Base-by-base conservation (phyloP, 2,329 filamentous ascomycete species). In the Hypocrella siamensis region DNA sequence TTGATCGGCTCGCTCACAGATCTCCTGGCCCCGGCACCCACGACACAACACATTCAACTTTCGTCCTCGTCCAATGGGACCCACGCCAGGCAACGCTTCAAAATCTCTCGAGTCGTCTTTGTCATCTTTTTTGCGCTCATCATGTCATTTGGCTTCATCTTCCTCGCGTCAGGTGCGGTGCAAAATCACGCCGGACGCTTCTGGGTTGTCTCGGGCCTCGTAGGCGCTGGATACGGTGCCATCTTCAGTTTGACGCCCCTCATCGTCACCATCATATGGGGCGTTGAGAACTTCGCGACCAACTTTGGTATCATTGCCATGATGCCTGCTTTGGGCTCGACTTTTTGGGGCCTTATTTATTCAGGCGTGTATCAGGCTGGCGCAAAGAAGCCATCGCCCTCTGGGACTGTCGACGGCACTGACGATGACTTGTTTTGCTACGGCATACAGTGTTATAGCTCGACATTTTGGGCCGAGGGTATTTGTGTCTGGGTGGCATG, bases 261-360 rank as follows among this genome's bases (percentile, higher is more conserved):
- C 41, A 82, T 96, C 35, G 79, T 94, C 43, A 84, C 78, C n/a
- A 85, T 94, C 8, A 88, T 98, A 28, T 98, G 90, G 90, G 90
- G 90, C 17, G 85, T 93, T 0, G 86, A 96, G 60, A 98, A 96
- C 52, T 96, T 98, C 50, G 90, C 84, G 35, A 98, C 90, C 1
- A 96, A 98, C 46, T 98, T 88, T 75, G 90, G 90, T 8, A 86
- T 96, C 38, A 75, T 96, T 6, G 85, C 86, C 26, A 90, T 92
- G 64, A 76, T 88, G 35, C 90, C 90, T 3, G 90, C 90, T 0
- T 57, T 80, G 0, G 90, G 88, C 0, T 85, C 88, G 0, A 84
- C 84, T 0, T 67, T 93, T 19, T 98, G 88, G 85, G 84, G 86
- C 0, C 54, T 90, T 1, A 61, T 94, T n/a, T 98, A 96, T 52